A percentile compares a stretch with the other conserved stretches of the same genome.
These are phyloP conservation scores for Globisporangium mamillatum DNA, from an alignment of 352 stramenopile genomes.

Conservation along the genomic window DNA sequence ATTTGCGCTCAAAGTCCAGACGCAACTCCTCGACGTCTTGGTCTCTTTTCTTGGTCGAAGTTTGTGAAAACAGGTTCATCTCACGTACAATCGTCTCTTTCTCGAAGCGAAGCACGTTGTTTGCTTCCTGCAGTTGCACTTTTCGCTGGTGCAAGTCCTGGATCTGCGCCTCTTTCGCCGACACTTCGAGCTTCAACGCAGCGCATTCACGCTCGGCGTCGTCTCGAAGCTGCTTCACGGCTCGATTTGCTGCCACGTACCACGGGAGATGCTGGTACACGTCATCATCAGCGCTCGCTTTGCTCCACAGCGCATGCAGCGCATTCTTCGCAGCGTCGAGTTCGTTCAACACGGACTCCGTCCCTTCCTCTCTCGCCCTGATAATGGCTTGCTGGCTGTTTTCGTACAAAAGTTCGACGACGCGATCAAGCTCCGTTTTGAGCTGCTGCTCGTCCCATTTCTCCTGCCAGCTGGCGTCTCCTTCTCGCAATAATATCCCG, in stretches of 20 bases:
- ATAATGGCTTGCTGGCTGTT: constrained; percentile 24
- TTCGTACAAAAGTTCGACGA: constrained; percentile 27
- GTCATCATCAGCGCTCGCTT: constrained; percentile 16
- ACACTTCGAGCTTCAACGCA: constrained; percentile 25
- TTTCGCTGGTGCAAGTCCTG: constrained; percentile 27
- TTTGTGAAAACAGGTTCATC: constrained; percentile 52
- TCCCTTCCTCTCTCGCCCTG: constrained; percentile 27
- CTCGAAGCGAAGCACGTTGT: constrained; percentile 62
- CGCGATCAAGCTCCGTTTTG: constrained; percentile 28
- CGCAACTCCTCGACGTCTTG: constrained; percentile 50
- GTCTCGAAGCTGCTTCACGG: constrained; percentile 36
- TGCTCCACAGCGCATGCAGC: constrained; percentile 29
- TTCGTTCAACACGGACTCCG: constrained; percentile 36
- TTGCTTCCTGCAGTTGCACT: constrained; percentile 41
- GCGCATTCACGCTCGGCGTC: constrained; percentile 22
- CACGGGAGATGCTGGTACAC: constrained; percentile 53
- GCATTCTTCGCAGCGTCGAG: constrained; percentile 47
- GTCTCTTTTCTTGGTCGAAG: constrained; percentile 47
- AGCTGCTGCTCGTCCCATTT: constrained; percentile 32
- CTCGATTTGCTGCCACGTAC: constrained; percentile 40
- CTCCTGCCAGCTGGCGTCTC: constrained; percentile 14
- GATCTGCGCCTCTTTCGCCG: constrained; percentile 25
- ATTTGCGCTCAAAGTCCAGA: constrained; percentile 44
- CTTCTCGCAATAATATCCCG: constrained; percentile 12
- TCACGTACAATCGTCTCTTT: constrained; percentile 65